Evolutionary conservation across 2,329 filamentous ascomycete genomes (phyloP), one percentile per base, ranked within the genome.

Genomic region (Cucurbitaria berberidis): DNA sequence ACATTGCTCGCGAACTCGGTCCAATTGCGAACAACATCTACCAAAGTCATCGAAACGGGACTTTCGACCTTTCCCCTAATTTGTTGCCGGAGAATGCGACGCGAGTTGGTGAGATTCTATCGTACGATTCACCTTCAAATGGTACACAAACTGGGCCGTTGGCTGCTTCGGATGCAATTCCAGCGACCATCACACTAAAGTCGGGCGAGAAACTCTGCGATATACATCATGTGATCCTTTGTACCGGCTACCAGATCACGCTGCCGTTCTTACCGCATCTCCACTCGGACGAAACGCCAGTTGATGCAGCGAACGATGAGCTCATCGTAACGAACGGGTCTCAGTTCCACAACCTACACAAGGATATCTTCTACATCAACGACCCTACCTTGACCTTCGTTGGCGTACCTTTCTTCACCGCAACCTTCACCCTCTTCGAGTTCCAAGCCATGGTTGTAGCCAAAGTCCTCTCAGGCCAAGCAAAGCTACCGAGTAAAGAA

Each of bases 311-410:
- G 0, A 77, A 80, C 32, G 79, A 84, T 0, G 75, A 68, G 0
- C 70, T 84, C 0, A 74, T 91, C 0, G 82, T 90, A 4, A 89
- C 84, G 0, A 85, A 89, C 39, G 87, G 87, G 1, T 80, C 79
- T 11, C 83, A 86, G 67, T 69, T 78, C 2, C 87, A 90, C 63
- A 89, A 90, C 59, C 75, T 90, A 1, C 84, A 89, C 76, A 84
- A 84, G 52, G 87, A 90, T 66, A 86, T 90, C 13, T 90, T 88
- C 66, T 90, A 89, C 70, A 89, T 89, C 38, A 80, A 81, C 0
- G 86, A 90, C 54, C 86, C 87, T 0, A 83, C 84, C 0, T 75
- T 90, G 0, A 76, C 79, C 0, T 89, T 89, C 57, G 76, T 89
- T 16, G 87, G 87, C 0, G 82, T 87, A 0, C 86, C 85, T 0